Percentiles rank a stretch among this genome's conserved stretches.
phyloP scores from a whole-genome alignment of 176 grass and related monocot species.

The Zea luxurians region DNA sequence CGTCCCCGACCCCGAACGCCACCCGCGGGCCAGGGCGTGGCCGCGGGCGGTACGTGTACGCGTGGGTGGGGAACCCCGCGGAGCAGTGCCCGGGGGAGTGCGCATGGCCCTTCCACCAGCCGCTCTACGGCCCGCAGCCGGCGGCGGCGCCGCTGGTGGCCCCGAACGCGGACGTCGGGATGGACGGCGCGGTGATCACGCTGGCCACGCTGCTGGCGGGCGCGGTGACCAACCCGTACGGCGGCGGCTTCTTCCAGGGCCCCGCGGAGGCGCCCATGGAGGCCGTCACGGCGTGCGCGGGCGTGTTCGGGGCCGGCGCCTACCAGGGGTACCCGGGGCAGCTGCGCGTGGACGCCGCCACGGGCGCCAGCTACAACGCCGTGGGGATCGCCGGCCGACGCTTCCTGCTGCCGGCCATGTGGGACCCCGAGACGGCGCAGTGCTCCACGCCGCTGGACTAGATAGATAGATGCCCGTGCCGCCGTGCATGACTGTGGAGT shows the following conservation, averaged over 20 bases:
- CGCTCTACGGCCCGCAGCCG: slow-evolving; percentile 58
- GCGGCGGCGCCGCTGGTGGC: slow-evolving; percentile 56
- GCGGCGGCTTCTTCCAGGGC: slow-evolving; percentile 68
- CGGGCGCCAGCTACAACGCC: slow-evolving; percentile 64
- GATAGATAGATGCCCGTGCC: too few species aligned
- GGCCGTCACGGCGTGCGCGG: slow-evolving; percentile 67
- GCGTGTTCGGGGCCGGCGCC: slow-evolving; percentile 55
- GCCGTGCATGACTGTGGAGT: too few species aligned
- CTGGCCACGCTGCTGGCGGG: slow-evolving; percentile 62
- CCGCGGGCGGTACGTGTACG: slow-evolving; percentile 52
- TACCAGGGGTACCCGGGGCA: slow-evolving; percentile 66
- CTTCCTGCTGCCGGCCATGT: slow-evolving; percentile 75
- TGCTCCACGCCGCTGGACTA: slow-evolving; percentile 46
- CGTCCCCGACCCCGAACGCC: neutral
- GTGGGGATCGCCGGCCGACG: slow-evolving; percentile 39
- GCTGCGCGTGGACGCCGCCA: slow-evolving; percentile 50
- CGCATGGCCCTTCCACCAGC: slow-evolving; percentile 78
- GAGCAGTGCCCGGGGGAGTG: slow-evolving; percentile 66
- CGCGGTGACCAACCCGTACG: slow-evolving; percentile 63
- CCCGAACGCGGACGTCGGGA: slow-evolving; percentile 66
- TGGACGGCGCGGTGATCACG: slow-evolving; percentile 72
- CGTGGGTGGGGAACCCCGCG: slow-evolving; percentile 61
- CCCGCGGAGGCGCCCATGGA: slow-evolving; percentile 60
- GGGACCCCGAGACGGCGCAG: slow-evolving; percentile 64
- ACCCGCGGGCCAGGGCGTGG: neutral